Base-by-base conservation (phyloP, 2,329 filamentous ascomycete genomes). In the Conoideocrella luteorostrata region DNA sequence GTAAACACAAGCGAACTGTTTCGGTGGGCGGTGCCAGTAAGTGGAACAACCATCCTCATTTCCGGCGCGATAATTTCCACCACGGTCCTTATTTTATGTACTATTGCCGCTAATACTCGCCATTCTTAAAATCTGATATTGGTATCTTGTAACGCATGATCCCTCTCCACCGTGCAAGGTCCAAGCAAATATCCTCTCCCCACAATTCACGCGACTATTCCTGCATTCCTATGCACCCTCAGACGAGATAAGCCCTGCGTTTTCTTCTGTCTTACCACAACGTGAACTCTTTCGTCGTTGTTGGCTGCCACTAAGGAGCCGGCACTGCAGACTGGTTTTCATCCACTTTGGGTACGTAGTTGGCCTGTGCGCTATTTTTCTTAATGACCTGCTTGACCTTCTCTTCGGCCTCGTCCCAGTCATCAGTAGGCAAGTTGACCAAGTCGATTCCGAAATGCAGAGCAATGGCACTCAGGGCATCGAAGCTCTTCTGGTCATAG, bases 361-460 rank as follows among this genome's bases (percentile, higher is more conserved):
- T 68, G 17, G 77, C 71, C 59, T 78, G 74, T 20, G 78, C 77
- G 52, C 78, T 70, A 54, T 75, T 80, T 49, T 77, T 80, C 69
- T 88, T 89, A 71, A 91, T 88, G 43, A 90, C 82, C 42, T 76
- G 76, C 66, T 94, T 88, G 46, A 96, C 85, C 51, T 82, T 78
- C 37, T 81, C 77, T 69, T 97, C 91, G 1, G 93, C 88, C 46
- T 80, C 73, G 57, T 97, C 93, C 90, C 91, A 96, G 61, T 98
- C 89, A 21, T 82, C 77, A 3, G 87, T 88, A 51, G 89, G 82
- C 39, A 98, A 78, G 52, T 84, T 82, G 37, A 88, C 81, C 47
- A 96, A 79, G 53, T 89, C 80, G 35, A 93, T 89, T 45, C 78
- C 75, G 65, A 94, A 96, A 62, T 86, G 83, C 12, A 75, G 67